Evolutionary conservation across 768 basidiomycete species (phyloP).

Genomic region (Sutorius australiensis): DNA sequence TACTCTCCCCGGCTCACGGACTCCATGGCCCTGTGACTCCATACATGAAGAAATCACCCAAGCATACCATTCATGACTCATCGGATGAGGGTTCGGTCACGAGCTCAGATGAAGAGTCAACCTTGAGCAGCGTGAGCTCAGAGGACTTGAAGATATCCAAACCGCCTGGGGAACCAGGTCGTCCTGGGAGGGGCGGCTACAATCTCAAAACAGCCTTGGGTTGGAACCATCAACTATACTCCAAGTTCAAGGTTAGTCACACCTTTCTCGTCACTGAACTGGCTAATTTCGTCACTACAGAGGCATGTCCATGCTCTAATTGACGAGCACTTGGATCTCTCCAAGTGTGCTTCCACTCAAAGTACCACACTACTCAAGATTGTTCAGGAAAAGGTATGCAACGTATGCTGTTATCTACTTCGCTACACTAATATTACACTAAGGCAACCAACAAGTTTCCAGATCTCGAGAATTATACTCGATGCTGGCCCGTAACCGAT

Average conservation of each 20-base stretch:
- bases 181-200: slow-evolving; percentile 24
- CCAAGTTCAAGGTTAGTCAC: slow-evolving; percentile 20
- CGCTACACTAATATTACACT: background rate
- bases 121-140: background rate
- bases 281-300: background rate
- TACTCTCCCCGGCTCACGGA: background rate
- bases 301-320: background rate
- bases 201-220: slow-evolving; percentile 12
- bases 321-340: slow-evolving; percentile 2
- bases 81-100: background rate
- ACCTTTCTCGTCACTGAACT: background rate
- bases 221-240: slow-evolving; percentile 18
- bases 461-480: slow-evolving; percentile 8
- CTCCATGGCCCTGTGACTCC: no score
- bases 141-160: slow-evolving; percentile 24
- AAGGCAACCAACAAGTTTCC: background rate
- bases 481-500: slow-evolving; percentile 6
- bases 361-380: background rate
- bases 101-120: background rate
- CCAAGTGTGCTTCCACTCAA: slow-evolving; percentile 11
- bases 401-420: background rate
- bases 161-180: slow-evolving; percentile 21
- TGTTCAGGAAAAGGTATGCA: background rate
- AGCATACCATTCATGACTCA: background rate
- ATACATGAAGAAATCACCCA: background rate